Base-by-base conservation (phyloP, 2,329 filamentous ascomycete genomes). In the Penicillium sp. region DNA sequence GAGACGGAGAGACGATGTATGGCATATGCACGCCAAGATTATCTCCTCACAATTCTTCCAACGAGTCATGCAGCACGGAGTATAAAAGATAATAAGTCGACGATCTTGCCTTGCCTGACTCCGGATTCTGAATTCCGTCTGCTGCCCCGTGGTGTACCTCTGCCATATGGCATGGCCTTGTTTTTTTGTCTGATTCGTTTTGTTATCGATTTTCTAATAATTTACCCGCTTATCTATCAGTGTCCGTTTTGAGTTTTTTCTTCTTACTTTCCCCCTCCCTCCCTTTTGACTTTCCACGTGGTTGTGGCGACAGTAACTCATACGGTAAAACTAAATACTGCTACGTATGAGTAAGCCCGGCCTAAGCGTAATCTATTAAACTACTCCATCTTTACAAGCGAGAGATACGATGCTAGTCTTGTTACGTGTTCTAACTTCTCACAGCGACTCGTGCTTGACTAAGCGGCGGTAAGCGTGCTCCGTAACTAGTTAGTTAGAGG, bases 221-320 rank as follows among this genome's bases (percentile, higher is more conserved):
- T 14, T 35, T 35, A 3, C 30, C 30, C 12, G 26, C 26, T 28
- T 28, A 28, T 28, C 26, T 28, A 28, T 28, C 26, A 5, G 26
- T 8, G 26, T 28, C 4, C 26, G 26, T 8, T 28, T 28, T 28
- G 26, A 28, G 26, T 28, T 28, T 28, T 28, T 28, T 28, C 8
- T 28, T 28, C 8, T 28, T 28, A 11, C 12, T 5, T 35, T 16
- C 30, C 8, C 30, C 12, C 8, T 30, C 8, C 8, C 5, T 30
- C 8, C 8, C 5, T 11, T 35, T 35, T 35, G 30, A 35, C 30
- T 23, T 23, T 42, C 52, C 52, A 55, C 52, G 52, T 55, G 52
- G 52, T n/a, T 21, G 33, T 55, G 52, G 45, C 21, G 30, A 24
- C 26, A 30, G 28, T 30, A 30, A 30, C 28, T 30, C n/a, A n/a